phyloP scores from a whole-genome alignment of 2,329 filamentous ascomycete genomes.

The Ramularia endophylla region DNA sequence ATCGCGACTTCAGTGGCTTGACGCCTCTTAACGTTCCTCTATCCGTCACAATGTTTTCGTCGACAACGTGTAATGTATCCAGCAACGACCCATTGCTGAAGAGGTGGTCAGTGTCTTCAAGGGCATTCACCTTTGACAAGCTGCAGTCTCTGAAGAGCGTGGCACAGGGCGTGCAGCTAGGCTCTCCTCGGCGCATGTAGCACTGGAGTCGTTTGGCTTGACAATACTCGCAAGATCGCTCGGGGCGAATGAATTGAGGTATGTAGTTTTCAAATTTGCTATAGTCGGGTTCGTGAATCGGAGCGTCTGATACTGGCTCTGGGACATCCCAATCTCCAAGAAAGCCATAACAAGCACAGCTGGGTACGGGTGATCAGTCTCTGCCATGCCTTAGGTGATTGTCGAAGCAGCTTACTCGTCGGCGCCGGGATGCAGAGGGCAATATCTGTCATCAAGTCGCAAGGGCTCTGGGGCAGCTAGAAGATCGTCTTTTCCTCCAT shows the following conservation, averaged over 20 bases:
- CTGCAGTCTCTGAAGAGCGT: slow-evolving; percentile 45
- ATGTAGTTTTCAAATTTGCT: slow-evolving; percentile 42
- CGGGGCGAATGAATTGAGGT: slow-evolving; percentile 41
- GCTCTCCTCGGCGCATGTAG: slow-evolving; percentile 36
- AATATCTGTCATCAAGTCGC: slow-evolving; percentile 4
- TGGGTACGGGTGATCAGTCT: background rate
- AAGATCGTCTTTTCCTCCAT: slow-evolving; percentile 5
- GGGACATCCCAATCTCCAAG: slow-evolving; percentile 15
- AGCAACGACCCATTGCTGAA: slow-evolving; percentile 28
- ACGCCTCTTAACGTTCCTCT: slow-evolving; percentile 31
- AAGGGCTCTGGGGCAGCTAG: background rate
- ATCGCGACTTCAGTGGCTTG: slow-evolving; percentile 24
- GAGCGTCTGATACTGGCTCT: slow-evolving; percentile 2
- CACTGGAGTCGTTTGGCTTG: slow-evolving; percentile 42
- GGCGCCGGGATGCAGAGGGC: slow-evolving; percentile 14
- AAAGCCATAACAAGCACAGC: slow-evolving; percentile 16
- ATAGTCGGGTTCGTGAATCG: slow-evolving; percentile 28
- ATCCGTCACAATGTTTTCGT: slow-evolving; percentile 35
- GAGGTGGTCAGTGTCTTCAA: slow-evolving; percentile 23
- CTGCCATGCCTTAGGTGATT: background rate
- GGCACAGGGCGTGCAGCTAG: slow-evolving; percentile 42
- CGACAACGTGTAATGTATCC: slow-evolving; percentile 44
- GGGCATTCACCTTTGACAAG: slow-evolving; percentile 34
- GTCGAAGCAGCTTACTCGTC: slow-evolving; percentile 11
- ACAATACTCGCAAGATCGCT: slow-evolving; percentile 44